phyloP scores from a whole-genome alignment of 192 early-diverging fungal species.

The Umbelopsis sp. region DNA sequence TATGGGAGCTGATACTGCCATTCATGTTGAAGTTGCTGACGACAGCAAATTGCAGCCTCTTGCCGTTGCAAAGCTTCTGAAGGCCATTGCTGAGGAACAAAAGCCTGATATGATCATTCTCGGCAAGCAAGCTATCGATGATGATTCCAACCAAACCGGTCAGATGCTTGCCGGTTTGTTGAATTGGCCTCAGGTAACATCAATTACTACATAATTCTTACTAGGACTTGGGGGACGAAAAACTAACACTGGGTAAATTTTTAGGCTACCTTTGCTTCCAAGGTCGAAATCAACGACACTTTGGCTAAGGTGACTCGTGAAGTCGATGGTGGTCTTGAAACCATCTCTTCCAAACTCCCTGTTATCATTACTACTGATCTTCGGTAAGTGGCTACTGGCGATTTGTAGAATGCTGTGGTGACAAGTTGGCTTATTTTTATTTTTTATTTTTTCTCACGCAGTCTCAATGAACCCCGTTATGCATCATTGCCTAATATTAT shows the following conservation, averaged over 20 bases:
- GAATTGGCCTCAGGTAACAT: conserved; percentile 83
- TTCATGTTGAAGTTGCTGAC: conserved; percentile 88
- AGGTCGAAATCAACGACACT: conserved; percentile 77
- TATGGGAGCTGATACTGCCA: conserved; percentile 95
- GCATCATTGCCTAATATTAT: conserved; percentile 96
- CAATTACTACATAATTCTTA: not conserved
- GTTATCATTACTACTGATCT: conserved; percentile 95
- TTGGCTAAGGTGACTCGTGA: conserved; percentile 89
- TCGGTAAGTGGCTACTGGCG: conserved; percentile 51
- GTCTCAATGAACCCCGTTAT: conserved; percentile 94
- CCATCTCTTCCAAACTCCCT: conserved; percentile 80
- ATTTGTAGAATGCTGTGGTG: not conserved
- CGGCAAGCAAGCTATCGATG: conserved; percentile 99
- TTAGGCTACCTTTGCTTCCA: conserved; percentile 95
- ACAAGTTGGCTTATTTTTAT: not conserved
- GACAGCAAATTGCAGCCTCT: conserved; percentile 78
- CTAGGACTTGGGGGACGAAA: not conserved
- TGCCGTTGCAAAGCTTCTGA: conserved; percentile 91
- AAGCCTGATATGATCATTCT: conserved; percentile 94
- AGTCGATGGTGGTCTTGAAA: conserved; percentile 97
- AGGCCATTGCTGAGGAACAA: conserved; percentile 70
- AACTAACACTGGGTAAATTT: conserved; percentile 24
- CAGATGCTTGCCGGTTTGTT: conserved; percentile 98
- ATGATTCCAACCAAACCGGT: conserved; percentile 95
- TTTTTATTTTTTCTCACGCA: conserved; percentile 25